Evolutionary conservation across 169 alveolate genomes (phyloP).

Genomic region (Eimeria acervulina): DNA sequence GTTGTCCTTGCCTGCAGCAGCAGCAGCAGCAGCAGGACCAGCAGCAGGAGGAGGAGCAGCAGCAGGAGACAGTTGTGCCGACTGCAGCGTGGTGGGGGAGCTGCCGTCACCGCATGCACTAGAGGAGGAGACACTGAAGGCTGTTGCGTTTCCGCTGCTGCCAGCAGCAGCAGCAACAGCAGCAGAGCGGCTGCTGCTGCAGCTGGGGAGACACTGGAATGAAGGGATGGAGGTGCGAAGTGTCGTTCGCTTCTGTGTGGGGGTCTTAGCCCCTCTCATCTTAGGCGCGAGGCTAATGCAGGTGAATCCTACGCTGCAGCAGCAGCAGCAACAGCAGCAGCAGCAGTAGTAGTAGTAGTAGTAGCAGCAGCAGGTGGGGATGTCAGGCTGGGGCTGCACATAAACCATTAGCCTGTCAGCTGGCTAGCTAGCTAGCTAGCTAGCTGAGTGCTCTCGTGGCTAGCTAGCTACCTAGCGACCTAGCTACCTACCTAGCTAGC

Average conservation of each 20-base stretch:
- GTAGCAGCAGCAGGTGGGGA: background rate
- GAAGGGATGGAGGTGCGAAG: constrained; percentile 43
- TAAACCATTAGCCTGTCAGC: background rate
- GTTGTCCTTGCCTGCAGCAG: too few species aligned
- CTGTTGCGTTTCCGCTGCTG: constrained; percentile 63
- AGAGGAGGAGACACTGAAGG: constrained; percentile 52
- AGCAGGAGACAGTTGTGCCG: background rate
- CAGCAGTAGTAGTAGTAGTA: constrained; percentile 1
- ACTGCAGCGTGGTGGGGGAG: background rate
- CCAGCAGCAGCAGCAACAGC: constrained; percentile 59
- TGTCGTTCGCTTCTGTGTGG: constrained; percentile 32
- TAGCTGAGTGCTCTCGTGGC: background rate
- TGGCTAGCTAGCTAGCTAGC: background rate
- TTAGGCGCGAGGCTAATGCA: constrained; percentile 49
- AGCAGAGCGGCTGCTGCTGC: constrained; percentile 62
- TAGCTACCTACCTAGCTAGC: background rate
- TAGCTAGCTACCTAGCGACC: constrained; percentile 23
- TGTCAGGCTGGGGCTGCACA: background rate
- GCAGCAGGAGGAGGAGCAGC: constrained; percentile 48
- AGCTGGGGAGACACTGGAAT: constrained; percentile 71
- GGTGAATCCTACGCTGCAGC: background rate
- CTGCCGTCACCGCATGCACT: background rate
- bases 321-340: constrained; percentile 45
- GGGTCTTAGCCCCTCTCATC: constrained; percentile 44
- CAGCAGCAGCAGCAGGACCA: constrained; percentile 42